These are phyloP conservation scores for Lodderomyces orthopsilosis DNA, from an alignment of 1,139 yeast genomes.

Conservation along the genomic window DNA sequence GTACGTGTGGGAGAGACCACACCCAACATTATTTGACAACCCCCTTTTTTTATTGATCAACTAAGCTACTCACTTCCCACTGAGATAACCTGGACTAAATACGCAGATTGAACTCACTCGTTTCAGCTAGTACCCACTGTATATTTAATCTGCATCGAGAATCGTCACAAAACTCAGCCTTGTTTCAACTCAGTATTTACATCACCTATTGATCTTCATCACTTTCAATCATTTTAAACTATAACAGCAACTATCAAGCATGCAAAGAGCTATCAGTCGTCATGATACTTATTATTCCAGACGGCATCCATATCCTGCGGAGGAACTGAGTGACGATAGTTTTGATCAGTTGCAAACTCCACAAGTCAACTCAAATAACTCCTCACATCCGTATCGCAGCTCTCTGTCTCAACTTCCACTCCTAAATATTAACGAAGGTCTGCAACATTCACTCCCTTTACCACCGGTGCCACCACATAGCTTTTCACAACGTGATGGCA, in stretches of 20 bases:
- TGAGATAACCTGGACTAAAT: no score
- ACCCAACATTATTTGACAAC: no score
- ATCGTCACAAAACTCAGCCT: neutral
- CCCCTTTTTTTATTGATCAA: no score
- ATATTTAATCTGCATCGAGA: no score
- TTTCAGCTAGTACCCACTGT: no score
- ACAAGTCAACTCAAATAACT: neutral
- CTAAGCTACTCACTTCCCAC: no score
- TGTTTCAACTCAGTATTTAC: neutral
- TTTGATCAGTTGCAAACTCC: neutral
- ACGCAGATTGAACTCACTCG: no score
- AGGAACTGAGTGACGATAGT: conserved; percentile 1
- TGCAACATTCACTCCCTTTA: neutral
- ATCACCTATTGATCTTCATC: neutral
- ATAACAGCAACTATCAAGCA: neutral
- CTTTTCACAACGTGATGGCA: neutral
- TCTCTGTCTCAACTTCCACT: neutral
- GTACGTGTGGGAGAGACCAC: no score
- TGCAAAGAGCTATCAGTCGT: neutral
- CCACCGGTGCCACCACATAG: neutral
- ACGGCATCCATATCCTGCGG: neutral
- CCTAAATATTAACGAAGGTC: neutral
- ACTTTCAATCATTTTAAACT: neutral
- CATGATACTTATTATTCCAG: neutral
- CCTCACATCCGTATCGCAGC: neutral